Conservation (phyloP, 495 filamentous ascomycete species). For the Lepidopterella palustris region DNA sequence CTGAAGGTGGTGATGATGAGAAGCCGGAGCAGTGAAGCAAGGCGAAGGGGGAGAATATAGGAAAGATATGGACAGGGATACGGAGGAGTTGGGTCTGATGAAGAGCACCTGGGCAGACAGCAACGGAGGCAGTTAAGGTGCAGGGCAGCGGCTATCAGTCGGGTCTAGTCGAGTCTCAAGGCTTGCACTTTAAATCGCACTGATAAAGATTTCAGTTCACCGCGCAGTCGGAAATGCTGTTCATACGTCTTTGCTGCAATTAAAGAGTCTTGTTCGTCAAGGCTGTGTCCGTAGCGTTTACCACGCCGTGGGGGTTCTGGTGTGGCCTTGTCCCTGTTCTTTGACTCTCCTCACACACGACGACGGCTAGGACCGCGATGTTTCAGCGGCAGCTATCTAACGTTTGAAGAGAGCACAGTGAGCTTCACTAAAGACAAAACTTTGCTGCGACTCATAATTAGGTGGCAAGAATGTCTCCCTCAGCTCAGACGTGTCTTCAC, state of each 20-base stretch:
- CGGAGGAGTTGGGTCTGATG: not conserved
- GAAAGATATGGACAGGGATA: not conserved
- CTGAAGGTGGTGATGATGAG: not conserved
- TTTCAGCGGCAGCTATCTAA: not conserved
- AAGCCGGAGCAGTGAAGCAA: not conserved
- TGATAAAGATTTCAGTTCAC: not conserved
- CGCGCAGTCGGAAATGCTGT: not conserved
- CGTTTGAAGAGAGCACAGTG: not conserved
- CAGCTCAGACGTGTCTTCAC: not conserved
- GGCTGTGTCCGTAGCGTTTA: not conserved
- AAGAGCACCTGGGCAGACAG: not conserved
- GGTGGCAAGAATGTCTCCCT: not conserved
- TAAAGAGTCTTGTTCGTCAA: not conserved
- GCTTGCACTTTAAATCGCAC: not conserved
- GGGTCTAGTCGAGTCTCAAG: not conserved
- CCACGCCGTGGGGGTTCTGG: not conserved
- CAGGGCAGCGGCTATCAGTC: not conserved
- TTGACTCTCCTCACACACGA: not conserved
- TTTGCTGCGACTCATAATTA: not conserved
- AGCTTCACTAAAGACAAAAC: not conserved
- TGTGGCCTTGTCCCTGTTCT: not conserved
- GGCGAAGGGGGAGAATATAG: not conserved
- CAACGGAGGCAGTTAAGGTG: not conserved
- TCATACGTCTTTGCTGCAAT: not conserved
- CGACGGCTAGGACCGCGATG: not conserved